Evolutionary conservation across 352 stramenopile genomes (phyloP).

Genomic region (Globisporangium nodosum): DNA sequence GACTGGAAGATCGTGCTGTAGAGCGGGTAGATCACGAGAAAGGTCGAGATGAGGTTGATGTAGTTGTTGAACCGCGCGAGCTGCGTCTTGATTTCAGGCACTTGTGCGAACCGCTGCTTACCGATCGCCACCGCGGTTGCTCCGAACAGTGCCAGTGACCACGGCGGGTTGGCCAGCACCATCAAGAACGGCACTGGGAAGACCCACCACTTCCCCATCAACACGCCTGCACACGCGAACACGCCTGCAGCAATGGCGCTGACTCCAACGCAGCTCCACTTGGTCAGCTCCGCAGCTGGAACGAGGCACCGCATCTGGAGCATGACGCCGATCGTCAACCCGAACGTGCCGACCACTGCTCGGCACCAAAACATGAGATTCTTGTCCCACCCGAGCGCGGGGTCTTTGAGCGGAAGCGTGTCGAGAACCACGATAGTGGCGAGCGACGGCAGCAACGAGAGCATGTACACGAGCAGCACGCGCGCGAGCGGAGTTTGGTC

Average conservation of each 20-base stretch:
- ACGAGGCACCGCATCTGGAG: neutral
- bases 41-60: neutral
- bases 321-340: constrained; percentile 2
- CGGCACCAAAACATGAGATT: constrained; percentile 6
- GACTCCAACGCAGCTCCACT: neutral
- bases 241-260: neutral
- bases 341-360: neutral
- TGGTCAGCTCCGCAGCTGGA: neutral
- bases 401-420: constrained; percentile 11
- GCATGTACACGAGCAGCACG: constrained; percentile 3
- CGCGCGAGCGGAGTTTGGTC: constrained; percentile 3
- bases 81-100: constrained; percentile 2
- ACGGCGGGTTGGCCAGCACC: neutral
- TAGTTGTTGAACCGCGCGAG: neutral
- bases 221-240: neutral
- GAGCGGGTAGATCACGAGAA: constrained; percentile 5
- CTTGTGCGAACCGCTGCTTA: constrained; percentile 13
- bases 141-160: constrained; percentile 4
- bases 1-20: constrained; percentile 5
- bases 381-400: neutral
- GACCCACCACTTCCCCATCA: constrained; percentile 5
- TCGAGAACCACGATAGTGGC: constrained; percentile 6
- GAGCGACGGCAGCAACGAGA: constrained; percentile 7
- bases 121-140: constrained; percentile 1
- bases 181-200: constrained; percentile 10